Base-by-base conservation (phyloP, 2,329 filamentous ascomycete species). In the Endoconidiophora polonica region DNA sequence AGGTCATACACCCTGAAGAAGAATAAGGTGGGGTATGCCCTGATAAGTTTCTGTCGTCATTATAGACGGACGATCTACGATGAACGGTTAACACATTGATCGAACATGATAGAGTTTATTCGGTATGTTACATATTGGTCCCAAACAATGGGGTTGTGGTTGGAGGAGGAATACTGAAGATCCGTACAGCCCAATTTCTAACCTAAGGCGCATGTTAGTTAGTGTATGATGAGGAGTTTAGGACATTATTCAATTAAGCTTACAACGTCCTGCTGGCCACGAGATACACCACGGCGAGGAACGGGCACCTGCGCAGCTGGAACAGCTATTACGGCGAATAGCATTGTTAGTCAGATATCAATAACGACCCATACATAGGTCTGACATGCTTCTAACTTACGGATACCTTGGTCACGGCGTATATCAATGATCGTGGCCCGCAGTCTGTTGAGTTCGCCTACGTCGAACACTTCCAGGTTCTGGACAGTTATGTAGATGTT, bases 141-240 rank as follows among this genome's bases (percentile, higher is more conserved):
- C 69, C 63, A 55, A 67, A 69, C 46, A 78, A 60, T 4, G 66
- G 63, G 3, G 73, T 77, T 10, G 69, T 65, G 9, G 68, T 69
- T 0, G 73, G 67, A 38, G 76, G 61, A 0, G 72, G 71, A 18
- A 71, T 63, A 1, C 72, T 71, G 55, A 80, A 79, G 22, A 80
- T 76, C 39, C 73, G 68, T 56, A 77, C 70, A 4, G 76, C 74
- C 77, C 77, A 81, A 57, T 80, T 76, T 3, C 66, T 61, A 46
- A 63, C 63, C 73, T 77, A 53, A 48, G 26, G n/a, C 12, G 18
- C 37, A 22, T 36, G 10, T 33, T 18, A 46, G 16, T 20, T 18
- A 46, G 16, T 20, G 14, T 14, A 22, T 46, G 16, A 3, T 46
- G 5, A 9, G 3, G 37, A 16, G 5, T 5, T 6, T 10, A 18